Evolutionary conservation across 441 rosid species (phyloP).

Genomic region (Adansonia grandidieri): DNA sequence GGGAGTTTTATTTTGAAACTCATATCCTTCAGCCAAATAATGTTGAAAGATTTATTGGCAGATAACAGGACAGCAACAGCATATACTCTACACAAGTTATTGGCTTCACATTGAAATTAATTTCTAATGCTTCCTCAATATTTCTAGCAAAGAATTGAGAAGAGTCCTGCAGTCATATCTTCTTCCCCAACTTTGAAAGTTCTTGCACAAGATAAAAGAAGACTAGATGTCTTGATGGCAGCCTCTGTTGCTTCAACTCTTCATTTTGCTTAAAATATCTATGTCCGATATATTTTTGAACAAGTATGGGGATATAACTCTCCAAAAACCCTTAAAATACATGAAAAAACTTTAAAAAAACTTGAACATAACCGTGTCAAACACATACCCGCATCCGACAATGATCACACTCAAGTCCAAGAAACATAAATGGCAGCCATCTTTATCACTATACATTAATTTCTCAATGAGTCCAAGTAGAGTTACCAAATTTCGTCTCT

Average conservation of each 20-base stretch:
- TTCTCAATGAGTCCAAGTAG: background rate
- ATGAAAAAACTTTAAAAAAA: too few relatives aligned
- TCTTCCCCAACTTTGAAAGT: background rate
- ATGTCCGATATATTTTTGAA: too few relatives aligned
- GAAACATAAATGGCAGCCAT: background rate
- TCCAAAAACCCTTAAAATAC: too few relatives aligned
- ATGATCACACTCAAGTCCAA: too few relatives aligned
- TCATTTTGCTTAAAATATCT: too few relatives aligned
- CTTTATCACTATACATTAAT: background rate
- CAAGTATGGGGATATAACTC: too few relatives aligned
- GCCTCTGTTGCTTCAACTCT: background rate
- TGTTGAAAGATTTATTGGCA: background rate
- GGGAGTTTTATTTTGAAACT: background rate
- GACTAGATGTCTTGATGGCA: background rate
- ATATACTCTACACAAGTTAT: background rate
- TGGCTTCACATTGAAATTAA: background rate
- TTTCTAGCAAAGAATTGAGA: background rate
- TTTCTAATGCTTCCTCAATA: conserved; percentile 1
- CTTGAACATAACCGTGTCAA: too few relatives aligned
- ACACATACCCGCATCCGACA: too few relatives aligned
- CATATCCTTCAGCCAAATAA: background rate
- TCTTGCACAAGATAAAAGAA: background rate
- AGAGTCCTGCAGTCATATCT: background rate
- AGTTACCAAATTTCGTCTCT: background rate
- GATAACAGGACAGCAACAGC: background rate